These are phyloP conservation scores for Salicornia ramosissima DNA, from an alignment of 148 eudicot genomes.

Conservation along the genomic window DNA sequence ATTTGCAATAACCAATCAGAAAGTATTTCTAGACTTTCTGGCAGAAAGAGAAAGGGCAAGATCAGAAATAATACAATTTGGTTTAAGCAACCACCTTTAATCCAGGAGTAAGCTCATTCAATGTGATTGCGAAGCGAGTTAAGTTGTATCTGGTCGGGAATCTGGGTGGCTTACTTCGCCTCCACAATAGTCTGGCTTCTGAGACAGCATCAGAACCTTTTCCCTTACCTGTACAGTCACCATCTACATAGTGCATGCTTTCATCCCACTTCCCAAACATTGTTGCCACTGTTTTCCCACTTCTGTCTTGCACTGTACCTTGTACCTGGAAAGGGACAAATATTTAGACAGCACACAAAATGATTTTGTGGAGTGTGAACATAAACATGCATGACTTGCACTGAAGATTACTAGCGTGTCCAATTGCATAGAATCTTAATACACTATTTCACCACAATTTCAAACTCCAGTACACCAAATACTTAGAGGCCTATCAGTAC, in stretches of 20 bases:
- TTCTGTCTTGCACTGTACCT: slow-evolving; percentile 80
- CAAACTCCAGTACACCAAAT: neutral
- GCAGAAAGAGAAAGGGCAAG: too few relatives aligned
- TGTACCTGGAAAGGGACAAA: slow-evolving; percentile 62
- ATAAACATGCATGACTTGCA: neutral
- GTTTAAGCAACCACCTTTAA: slow-evolving; percentile 48
- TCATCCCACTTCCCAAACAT: slow-evolving; percentile 98
- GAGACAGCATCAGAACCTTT: slow-evolving; percentile 49
- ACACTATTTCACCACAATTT: too few relatives aligned
- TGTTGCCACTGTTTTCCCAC: slow-evolving; percentile 81
- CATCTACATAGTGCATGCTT: slow-evolving; percentile 81
- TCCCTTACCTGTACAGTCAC: slow-evolving; percentile 71
- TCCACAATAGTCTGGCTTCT: slow-evolving; percentile 80
- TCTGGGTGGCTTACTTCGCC: slow-evolving; percentile 70
- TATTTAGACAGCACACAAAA: too few relatives aligned
- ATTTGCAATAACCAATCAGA: too few relatives aligned
- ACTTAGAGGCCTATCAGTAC: too few relatives aligned
- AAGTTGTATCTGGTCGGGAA: slow-evolving; percentile 86
- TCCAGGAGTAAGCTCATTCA: slow-evolving; percentile 87
- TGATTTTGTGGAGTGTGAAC: too few relatives aligned
- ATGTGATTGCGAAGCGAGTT: slow-evolving; percentile 88
- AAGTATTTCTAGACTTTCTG: too few relatives aligned
- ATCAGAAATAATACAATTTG: neutral
- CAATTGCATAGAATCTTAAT: neutral
- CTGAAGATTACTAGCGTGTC: neutral